A percentile compares a stretch with the other conserved stretches of the same genome.
These are phyloP conservation scores for Wickerhamiella bombiphila DNA, from an alignment of 805 yeast species.

Conservation along the genomic window DNA sequence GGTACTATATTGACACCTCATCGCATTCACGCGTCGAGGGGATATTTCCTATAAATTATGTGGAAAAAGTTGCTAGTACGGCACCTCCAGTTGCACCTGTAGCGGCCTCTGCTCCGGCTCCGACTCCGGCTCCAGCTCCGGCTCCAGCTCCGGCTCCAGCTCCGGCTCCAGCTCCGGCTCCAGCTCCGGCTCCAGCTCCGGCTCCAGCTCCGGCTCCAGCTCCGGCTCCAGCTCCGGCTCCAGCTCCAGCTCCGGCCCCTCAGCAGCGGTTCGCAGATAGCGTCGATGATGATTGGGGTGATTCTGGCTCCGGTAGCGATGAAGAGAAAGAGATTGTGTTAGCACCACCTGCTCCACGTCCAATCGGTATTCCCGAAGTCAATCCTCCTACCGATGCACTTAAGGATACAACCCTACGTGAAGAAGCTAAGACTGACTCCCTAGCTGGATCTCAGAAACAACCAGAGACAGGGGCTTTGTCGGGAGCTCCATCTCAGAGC, in stretches of 20 bases:
- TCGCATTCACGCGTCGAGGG: constrained; percentile 40
- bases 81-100: constrained; percentile 6
- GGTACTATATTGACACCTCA: constrained; percentile 35
- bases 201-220: too few relatives aligned
- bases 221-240: too few relatives aligned
- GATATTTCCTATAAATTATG: constrained; percentile 80
- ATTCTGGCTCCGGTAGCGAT: background rate
- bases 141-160: too few relatives aligned
- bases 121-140: too few relatives aligned
- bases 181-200: too few relatives aligned
- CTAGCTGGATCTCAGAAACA: constrained; percentile 2
- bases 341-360: background rate
- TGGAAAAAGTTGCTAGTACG: constrained; percentile 27
- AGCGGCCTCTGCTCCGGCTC: too few relatives aligned
- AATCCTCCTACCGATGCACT: constrained; percentile 1
- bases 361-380: constrained; percentile 1
- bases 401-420: too few relatives aligned
- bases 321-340: background rate
- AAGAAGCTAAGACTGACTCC: too few relatives aligned
- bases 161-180: too few relatives aligned
- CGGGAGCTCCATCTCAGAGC: constrained; percentile 2
- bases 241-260: constrained; percentile 5
- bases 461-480: constrained; percentile 3
- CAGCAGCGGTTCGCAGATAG: constrained; percentile 14
- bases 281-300: constrained; percentile 7